Evolutionary conservation across 2,329 filamentous ascomycete genomes (phyloP).

Genomic region (Penicillium hesseltinei): DNA sequence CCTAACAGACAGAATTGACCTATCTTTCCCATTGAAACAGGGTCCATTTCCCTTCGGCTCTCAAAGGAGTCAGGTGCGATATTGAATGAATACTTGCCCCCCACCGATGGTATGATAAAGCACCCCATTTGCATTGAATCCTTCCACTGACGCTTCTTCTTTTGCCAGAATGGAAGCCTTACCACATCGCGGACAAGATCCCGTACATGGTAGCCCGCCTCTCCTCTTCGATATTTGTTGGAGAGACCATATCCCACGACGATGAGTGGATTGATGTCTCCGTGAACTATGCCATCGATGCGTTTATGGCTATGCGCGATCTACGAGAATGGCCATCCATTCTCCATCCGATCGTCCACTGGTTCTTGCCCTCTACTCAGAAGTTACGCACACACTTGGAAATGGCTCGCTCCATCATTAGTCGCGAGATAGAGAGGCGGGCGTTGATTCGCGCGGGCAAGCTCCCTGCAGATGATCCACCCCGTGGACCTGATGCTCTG

Average conservation of each 20-base stretch:
- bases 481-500: constrained; percentile 25
- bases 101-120: constrained; percentile 24
- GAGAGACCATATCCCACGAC: constrained; percentile 22
- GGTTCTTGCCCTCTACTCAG: constrained; percentile 45
- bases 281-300: constrained; percentile 25
- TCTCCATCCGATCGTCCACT: constrained; percentile 45
- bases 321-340: constrained; percentile 46
- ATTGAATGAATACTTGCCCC: constrained; percentile 25
- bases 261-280: constrained; percentile 29
- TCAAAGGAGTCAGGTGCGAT: constrained; percentile 27
- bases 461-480: constrained; percentile 14
- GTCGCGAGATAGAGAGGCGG: constrained; percentile 27
- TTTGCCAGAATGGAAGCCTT: constrained; percentile 52
- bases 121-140: background rate
- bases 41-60: constrained; percentile 26
- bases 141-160: constrained; percentile 10
- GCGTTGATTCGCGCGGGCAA: constrained; percentile 22
- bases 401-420: constrained; percentile 38
- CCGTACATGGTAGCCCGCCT: constrained; percentile 54
- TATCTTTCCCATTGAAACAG: constrained; percentile 8
- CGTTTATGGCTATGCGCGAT: constrained; percentile 31
- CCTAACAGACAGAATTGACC: background rate
- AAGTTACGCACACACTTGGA: constrained; percentile 40
- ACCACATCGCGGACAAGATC: constrained; percentile 54
- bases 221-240: constrained; percentile 43